These are phyloP conservation scores for Monilinia vaccinii-corymbosi DNA, from an alignment of 2,329 filamentous ascomycete genomes.

Conservation along the genomic window DNA sequence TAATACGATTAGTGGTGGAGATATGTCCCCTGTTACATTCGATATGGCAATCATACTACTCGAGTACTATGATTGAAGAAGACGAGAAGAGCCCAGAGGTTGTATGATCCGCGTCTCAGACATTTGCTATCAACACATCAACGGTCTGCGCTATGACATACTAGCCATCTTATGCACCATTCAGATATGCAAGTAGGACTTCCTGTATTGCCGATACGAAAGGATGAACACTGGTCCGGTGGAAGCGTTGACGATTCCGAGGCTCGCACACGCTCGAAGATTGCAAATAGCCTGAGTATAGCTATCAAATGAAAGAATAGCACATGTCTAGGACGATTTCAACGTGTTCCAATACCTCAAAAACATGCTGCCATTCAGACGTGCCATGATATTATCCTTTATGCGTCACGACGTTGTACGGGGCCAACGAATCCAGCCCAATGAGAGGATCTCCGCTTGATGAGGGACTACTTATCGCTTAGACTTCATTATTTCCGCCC, in stretches of 20 bases:
- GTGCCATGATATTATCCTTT: background rate
- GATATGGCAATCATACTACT: background rate
- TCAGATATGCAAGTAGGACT: background rate
- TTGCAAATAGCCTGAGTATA: background rate
- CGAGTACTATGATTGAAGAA: background rate
- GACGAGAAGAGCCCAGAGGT: background rate
- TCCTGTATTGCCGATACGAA: background rate
- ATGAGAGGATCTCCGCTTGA: background rate
- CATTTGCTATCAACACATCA: background rate
- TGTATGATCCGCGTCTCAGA: constrained; percentile 9
- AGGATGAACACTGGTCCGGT: background rate
- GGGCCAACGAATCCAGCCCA: background rate
- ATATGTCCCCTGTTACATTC: background rate
- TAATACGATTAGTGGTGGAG: background rate
- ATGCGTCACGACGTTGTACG: background rate
- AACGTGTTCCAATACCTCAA: background rate
- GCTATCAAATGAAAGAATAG: background rate
- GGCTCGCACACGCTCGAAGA: background rate
- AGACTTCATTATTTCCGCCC: background rate
- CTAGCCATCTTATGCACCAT: background rate
- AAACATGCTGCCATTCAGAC: background rate
- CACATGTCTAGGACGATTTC: background rate
- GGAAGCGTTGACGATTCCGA: background rate
- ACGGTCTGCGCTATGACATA: background rate
- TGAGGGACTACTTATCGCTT: background rate